Percentiles rank a stretch among this genome's conserved stretches.
Conservation (phyloP, 148 eudicot species). For the Nepenthes mirabilis region DNA sequence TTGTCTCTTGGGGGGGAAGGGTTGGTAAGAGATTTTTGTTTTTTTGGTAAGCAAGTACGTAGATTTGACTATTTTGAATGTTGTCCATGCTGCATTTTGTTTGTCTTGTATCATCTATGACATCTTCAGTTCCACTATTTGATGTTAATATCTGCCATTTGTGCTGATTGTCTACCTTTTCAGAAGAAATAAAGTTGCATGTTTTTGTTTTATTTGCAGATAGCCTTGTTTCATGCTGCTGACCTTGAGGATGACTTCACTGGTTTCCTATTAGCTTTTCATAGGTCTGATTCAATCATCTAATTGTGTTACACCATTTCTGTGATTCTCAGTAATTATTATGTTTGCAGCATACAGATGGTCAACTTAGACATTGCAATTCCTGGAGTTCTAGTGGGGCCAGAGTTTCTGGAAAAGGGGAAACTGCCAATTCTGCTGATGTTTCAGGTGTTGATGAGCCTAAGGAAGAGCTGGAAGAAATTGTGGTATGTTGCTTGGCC, state of each 20-base stretch:
- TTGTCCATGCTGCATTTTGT: too few relatives aligned
- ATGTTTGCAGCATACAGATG: conserved; percentile 38
- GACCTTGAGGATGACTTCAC: neutral
- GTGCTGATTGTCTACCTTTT: too few relatives aligned
- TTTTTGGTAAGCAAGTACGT: too few relatives aligned
- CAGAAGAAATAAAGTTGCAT: too few relatives aligned
- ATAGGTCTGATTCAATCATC: conserved; percentile 29
- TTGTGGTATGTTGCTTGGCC: conserved; percentile 47
- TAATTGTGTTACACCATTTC: conserved; percentile 3
- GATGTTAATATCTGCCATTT: too few relatives aligned
- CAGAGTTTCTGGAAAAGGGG: conserved; percentile 63
- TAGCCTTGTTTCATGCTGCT: neutral
- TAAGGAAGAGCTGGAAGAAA: conserved; percentile 95
- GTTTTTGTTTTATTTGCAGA: too few relatives aligned
- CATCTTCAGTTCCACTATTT: too few relatives aligned
- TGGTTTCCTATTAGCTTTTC: conserved; percentile 65
- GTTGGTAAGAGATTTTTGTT: too few relatives aligned
- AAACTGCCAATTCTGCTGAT: conserved; percentile 70
- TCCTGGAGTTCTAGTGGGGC: conserved; percentile 60
- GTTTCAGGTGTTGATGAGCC: conserved; percentile 98
- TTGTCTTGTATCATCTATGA: too few relatives aligned
- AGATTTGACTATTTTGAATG: too few relatives aligned
- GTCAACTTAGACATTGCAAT: conserved; percentile 67
- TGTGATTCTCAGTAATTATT: neutral
- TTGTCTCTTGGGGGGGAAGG: too few relatives aligned